Percentiles rank a stretch among this genome's conserved stretches.
phyloP scores from a whole-genome alignment of 768 basidiomycete genomes.

The Lactifluus pinguis region DNA sequence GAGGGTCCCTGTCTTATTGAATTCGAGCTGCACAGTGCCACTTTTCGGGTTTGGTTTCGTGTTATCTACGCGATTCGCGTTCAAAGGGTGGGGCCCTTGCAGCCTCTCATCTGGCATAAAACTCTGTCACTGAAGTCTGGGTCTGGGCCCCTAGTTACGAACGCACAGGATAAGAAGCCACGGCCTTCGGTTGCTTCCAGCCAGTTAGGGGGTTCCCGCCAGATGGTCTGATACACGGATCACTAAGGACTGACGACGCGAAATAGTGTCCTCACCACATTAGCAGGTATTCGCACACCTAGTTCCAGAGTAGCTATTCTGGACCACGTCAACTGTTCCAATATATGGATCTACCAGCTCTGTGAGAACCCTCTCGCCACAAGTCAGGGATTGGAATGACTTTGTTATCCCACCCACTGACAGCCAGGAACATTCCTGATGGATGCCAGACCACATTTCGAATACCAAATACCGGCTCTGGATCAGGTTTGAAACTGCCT shows the following conservation, averaged over 20 bases:
- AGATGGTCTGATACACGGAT: constrained; percentile 47
- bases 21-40: constrained; percentile 66
- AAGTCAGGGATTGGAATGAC: constrained; percentile 29
- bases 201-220: constrained; percentile 86
- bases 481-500: constrained; percentile 58
- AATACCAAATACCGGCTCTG: constrained; percentile 80
- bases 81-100: constrained; percentile 45
- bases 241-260: neutral
- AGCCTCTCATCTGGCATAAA: constrained; percentile 51
- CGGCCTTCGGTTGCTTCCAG: constrained; percentile 72
- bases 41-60: constrained; percentile 57
- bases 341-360: constrained; percentile 51
- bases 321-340: constrained; percentile 72
- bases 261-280: constrained; percentile 38
- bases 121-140: neutral
- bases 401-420: constrained; percentile 87
- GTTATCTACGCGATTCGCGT: constrained; percentile 42
- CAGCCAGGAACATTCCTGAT: constrained; percentile 67
- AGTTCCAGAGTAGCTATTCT: constrained; percentile 55
- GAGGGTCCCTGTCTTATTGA: constrained; percentile 69
- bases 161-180: constrained; percentile 79
- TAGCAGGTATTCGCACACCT: constrained; percentile 44
- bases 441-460: constrained; percentile 80
- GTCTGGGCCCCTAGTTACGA: neutral
- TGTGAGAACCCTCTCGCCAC: neutral